These are phyloP conservation scores for Dujonia santamariae DNA, from an alignment of 1,139 yeast genomes.

Conservation along the genomic window DNA sequence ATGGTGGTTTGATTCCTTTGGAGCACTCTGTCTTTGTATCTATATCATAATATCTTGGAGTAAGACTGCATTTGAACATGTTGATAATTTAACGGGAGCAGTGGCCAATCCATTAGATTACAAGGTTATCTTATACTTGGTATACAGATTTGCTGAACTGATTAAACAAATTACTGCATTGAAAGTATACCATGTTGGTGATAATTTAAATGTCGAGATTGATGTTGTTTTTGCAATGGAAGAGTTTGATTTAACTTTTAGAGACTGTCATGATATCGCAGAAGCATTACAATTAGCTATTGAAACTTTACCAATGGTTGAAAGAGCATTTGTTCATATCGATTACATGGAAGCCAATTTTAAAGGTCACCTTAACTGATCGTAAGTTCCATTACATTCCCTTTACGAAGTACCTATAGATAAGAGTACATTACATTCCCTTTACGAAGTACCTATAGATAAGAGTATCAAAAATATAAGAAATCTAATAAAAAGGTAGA, in stretches of 20 bases:
- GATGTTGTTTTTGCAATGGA: constrained; percentile 61
- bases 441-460: too few relatives aligned
- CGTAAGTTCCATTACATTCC: too few relatives aligned
- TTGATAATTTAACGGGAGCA: constrained; percentile 72
- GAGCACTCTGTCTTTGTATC: constrained; percentile 61
- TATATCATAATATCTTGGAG: constrained; percentile 69
- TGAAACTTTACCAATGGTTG: constrained; percentile 73
- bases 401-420: too few relatives aligned
- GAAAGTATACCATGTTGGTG: constrained; percentile 78
- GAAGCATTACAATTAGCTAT: constrained; percentile 79
- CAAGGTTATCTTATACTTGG: constrained; percentile 64
- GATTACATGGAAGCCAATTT: constrained; percentile 62
- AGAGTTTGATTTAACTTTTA: constrained; percentile 43
- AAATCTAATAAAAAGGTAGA: too few relatives aligned
- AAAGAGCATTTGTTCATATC: constrained; percentile 77
- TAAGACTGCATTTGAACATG: constrained; percentile 63
- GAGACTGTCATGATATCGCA: constrained; percentile 77
- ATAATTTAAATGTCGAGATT: constrained; percentile 70
- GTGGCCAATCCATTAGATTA: constrained; percentile 63
- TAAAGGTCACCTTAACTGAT: constrained; percentile 43
- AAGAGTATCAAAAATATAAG: too few relatives aligned
- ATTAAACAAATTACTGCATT: constrained; percentile 64
- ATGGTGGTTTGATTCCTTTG: constrained; percentile 74
- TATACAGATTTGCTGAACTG: constrained; percentile 66
- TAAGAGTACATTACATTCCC: too few relatives aligned